phyloP scores from a whole-genome alignment of 768 basidiomycete genomes.

The Dioszegia hungarica region DNA sequence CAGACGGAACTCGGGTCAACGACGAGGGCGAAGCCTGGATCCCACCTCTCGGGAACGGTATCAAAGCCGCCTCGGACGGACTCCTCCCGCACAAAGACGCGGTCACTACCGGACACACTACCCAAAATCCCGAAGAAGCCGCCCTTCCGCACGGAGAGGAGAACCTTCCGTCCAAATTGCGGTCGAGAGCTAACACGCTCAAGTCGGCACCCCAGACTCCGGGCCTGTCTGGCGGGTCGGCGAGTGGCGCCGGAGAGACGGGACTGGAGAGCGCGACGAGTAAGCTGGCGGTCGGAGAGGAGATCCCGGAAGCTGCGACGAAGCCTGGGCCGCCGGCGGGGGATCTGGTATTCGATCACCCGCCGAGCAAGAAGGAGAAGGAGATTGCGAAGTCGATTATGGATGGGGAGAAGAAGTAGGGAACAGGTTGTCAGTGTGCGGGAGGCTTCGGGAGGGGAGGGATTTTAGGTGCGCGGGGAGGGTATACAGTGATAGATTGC shows the following conservation, averaged over 20 bases:
- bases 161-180: slow-evolving; percentile 2
- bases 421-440: not conserved
- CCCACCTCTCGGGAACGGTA: slow-evolving; percentile 44
- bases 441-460: too few species aligned
- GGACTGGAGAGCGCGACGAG: not conserved
- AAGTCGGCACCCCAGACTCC: too few species aligned
- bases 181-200: not conserved
- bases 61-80: slow-evolving; percentile 40
- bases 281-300: not conserved
- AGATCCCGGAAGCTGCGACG: slow-evolving; percentile 18
- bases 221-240: too few species aligned
- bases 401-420: slow-evolving; percentile 1
- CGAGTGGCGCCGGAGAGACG: too few species aligned
- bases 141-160: not conserved
- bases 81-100: slow-evolving; percentile 25
- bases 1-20: slow-evolving; percentile 43
- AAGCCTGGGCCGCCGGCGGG: slow-evolving; percentile 41
- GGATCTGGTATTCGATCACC: slow-evolving; percentile 45
- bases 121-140: not conserved
- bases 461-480: too few species aligned
- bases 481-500: too few species aligned
- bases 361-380: slow-evolving; percentile 35
- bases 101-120: slow-evolving; percentile 21
- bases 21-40: slow-evolving; percentile 34
- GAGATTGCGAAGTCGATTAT: slow-evolving; percentile 14